These are phyloP conservation scores for Neurospora sp. DNA, from an alignment of 495 filamentous ascomycete genomes.

Conservation along the genomic window DNA sequence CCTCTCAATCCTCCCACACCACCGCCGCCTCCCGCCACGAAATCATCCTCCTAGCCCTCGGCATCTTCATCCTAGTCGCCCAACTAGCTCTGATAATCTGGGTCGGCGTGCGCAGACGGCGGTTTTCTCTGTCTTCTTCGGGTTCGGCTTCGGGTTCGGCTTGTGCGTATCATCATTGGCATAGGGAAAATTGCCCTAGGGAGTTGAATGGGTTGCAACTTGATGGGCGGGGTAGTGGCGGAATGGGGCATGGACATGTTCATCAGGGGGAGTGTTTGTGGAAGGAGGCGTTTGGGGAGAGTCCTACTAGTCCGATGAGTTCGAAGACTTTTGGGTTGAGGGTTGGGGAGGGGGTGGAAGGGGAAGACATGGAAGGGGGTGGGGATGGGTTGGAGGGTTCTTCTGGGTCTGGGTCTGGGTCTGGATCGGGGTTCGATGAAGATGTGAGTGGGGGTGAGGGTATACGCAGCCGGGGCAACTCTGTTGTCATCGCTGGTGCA, in stretches of 20 bases:
- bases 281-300: constrained; percentile 5
- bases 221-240: not conserved
- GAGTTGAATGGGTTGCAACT: not conserved
- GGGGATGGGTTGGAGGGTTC: not conserved
- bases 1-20: not conserved
- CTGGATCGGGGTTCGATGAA: not conserved
- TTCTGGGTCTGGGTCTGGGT: not conserved
- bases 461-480: not conserved
- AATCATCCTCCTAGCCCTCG: constrained; percentile 11
- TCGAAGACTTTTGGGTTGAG: not conserved
- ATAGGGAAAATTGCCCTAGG: not conserved
- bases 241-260: not conserved
- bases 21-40: constrained; percentile 4
- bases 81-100: constrained; percentile 5
- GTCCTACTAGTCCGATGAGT: not conserved
- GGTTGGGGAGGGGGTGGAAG: not conserved
- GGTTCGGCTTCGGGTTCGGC: not conserved
- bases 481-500: not conserved
- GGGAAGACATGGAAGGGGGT: not conserved
- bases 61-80: constrained; percentile 5
- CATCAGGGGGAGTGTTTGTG: constrained; percentile 3
- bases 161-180: not conserved
- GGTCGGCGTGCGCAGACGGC: constrained; percentile 2
- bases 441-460: not conserved
- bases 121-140: not conserved